Evolutionary conservation across 2,329 filamentous ascomycete species (phyloP).

Genomic region (Lasiodiplodia sp.): DNA sequence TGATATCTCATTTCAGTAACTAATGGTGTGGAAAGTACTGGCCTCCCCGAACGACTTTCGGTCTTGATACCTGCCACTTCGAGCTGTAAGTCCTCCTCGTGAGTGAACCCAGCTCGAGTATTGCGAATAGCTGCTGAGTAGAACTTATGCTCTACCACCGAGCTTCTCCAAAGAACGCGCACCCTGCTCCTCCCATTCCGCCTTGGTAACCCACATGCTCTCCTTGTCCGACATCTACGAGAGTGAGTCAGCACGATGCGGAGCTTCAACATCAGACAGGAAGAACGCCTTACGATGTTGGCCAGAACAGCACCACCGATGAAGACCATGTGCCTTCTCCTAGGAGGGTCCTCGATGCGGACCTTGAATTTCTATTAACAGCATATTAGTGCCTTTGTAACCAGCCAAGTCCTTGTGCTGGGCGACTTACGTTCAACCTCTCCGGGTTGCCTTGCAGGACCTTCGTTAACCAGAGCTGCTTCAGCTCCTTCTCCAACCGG

Average conservation of each 20-base stretch:
- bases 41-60: neutral
- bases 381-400: constrained; percentile 33
- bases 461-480: constrained; percentile 96
- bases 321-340: constrained; percentile 99
- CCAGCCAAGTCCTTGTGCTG: no score
- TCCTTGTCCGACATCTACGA: constrained; percentile 92
- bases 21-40: constrained; percentile 12
- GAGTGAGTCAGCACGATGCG: constrained; percentile 23
- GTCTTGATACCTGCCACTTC: constrained; percentile 20
- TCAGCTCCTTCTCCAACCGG: constrained; percentile 95
- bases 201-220: constrained; percentile 97
- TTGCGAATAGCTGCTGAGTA: constrained; percentile 12
- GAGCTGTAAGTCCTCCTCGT: neutral
- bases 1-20: constrained; percentile 26
- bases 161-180: constrained; percentile 86
- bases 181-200: constrained; percentile 96
- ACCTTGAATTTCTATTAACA: constrained; percentile 90
- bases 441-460: constrained; percentile 92
- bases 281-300: constrained; percentile 71
- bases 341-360: constrained; percentile 94
- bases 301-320: constrained; percentile 93
- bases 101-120: neutral
- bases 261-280: constrained; percentile 28
- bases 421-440: constrained; percentile 70
- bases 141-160: constrained; percentile 72